A percentile compares a stretch with the other conserved stretches of the same genome.
These are phyloP conservation scores for Azolla pinnata DNA, from an alignment of 75 land plant species.

Conservation along the genomic window DNA sequence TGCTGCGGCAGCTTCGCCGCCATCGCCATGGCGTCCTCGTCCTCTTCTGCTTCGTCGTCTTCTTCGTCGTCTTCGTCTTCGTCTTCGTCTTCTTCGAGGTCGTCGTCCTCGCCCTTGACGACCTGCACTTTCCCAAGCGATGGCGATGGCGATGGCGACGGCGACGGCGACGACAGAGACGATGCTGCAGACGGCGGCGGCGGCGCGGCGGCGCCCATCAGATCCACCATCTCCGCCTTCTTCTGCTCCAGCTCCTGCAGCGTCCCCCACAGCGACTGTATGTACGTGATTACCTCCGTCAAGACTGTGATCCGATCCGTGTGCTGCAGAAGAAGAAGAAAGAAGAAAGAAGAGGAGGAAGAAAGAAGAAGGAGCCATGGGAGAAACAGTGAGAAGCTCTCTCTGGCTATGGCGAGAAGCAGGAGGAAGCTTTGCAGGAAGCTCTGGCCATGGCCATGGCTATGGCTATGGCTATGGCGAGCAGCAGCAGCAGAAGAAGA, in stretches of 20 bases:
- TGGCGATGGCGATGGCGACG: too few relatives aligned
- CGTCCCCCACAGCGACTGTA: neutral
- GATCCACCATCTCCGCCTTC: neutral
- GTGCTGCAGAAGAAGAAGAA: neutral
- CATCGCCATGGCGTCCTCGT: too few relatives aligned
- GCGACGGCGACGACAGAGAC: too few relatives aligned
- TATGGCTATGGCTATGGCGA: neutral
- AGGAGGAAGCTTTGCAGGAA: neutral
- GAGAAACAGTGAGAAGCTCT: neutral
- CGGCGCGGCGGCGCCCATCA: too few relatives aligned
- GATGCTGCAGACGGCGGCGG: too few relatives aligned
- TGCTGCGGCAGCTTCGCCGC: too few relatives aligned
- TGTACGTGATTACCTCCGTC: conserved; percentile 7
- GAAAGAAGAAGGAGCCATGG: neutral
- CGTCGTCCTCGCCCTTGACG: too few relatives aligned
- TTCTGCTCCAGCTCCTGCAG: conserved; percentile 4
- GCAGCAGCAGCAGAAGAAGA: neutral
- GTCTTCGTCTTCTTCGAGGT: too few relatives aligned
- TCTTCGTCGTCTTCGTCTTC: too few relatives aligned
- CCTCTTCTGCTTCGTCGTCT: too few relatives aligned
- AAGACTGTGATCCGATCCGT: conserved; percentile 8
- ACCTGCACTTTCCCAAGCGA: too few relatives aligned
- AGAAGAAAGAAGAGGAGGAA: neutral
- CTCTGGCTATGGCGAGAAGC: neutral
- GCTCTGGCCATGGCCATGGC: neutral